These are phyloP conservation scores for Adansonia grandidieri DNA, from an alignment of 441 rosid genomes.

Conservation along the genomic window DNA sequence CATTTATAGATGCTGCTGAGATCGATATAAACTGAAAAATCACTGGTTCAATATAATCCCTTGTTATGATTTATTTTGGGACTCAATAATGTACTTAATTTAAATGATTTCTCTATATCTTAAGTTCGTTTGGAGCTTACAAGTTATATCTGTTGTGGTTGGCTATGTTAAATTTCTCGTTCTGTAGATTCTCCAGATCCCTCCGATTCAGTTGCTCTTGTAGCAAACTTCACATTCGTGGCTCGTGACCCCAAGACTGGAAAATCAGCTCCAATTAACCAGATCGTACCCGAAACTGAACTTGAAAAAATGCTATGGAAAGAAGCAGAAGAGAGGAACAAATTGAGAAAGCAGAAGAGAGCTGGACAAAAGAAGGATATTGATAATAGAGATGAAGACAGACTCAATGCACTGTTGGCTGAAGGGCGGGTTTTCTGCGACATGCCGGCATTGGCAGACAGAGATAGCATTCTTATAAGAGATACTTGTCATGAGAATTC, in stretches of 20 bases:
- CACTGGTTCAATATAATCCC: background rate
- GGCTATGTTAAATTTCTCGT: slow-evolving; percentile 7
- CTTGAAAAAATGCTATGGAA: slow-evolving; percentile 62
- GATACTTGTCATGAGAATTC: slow-evolving; percentile 66
- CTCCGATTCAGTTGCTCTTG: slow-evolving; percentile 58
- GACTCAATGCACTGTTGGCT: slow-evolving; percentile 55
- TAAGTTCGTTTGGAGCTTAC: background rate
- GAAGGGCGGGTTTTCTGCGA: slow-evolving; percentile 76
- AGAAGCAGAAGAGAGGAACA: slow-evolving; percentile 76
- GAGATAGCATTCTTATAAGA: slow-evolving; percentile 72
- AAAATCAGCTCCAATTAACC: slow-evolving; percentile 71
- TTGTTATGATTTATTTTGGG: background rate
- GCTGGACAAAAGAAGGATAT: slow-evolving; percentile 40
- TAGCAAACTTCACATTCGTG: slow-evolving; percentile 80
- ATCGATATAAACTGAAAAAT: background rate
- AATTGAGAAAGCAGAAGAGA: slow-evolving; percentile 55
- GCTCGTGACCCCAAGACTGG: slow-evolving; percentile 80
- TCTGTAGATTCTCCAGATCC: slow-evolving; percentile 47
- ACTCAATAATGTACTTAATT: background rate
- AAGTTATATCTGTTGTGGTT: background rate
- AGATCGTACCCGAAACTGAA: slow-evolving; percentile 59
- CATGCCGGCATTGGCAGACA: slow-evolving; percentile 86
- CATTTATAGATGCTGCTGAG: background rate
- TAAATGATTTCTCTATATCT: background rate
- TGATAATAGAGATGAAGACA: slow-evolving; percentile 45